phyloP scores from a whole-genome alignment of 371 early-diverging fungal genomes.

The Saksenaea oblongispora region DNA sequence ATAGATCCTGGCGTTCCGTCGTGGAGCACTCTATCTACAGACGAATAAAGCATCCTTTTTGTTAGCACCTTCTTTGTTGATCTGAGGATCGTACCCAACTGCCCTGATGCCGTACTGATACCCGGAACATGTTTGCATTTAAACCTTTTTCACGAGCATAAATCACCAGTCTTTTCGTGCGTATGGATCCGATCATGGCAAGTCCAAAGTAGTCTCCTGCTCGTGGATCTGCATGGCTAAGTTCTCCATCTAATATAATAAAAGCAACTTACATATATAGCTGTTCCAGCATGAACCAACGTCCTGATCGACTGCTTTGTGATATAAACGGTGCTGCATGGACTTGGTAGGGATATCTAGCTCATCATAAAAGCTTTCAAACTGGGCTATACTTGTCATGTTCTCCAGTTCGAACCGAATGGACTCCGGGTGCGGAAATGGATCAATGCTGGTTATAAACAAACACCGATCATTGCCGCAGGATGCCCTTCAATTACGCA shows the following conservation, averaged over 20 bases:
- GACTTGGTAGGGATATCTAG: conserved; percentile 30
- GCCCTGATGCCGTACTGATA: background rate
- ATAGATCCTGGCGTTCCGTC: background rate
- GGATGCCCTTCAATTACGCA: conserved; percentile 37
- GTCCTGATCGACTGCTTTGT: conserved; percentile 61
- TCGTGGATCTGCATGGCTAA: conserved; percentile 21
- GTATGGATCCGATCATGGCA: conserved; percentile 45
- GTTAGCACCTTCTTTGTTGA: background rate
- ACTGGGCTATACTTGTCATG: conserved; percentile 41
- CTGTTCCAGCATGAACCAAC: conserved; percentile 60
- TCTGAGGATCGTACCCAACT: background rate
- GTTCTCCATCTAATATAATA: background rate
- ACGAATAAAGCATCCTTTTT: background rate
- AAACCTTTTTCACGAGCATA: conserved; percentile 5
- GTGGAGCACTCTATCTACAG: background rate
- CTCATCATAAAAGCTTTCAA: conserved; percentile 33
- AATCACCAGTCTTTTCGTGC: conserved; percentile 30
- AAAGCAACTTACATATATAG: conserved; percentile 27
- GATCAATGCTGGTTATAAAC: conserved; percentile 56
- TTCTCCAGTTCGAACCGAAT: conserved; percentile 29
- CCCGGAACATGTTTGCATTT: background rate
- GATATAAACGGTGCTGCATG: conserved; percentile 44
- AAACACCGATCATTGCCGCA: conserved; percentile 64
- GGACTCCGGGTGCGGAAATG: conserved; percentile 32
- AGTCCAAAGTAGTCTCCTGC: conserved; percentile 52